Conservation (phyloP, 31 red algal species). For the Odonthalia washingtoniensis region DNA sequence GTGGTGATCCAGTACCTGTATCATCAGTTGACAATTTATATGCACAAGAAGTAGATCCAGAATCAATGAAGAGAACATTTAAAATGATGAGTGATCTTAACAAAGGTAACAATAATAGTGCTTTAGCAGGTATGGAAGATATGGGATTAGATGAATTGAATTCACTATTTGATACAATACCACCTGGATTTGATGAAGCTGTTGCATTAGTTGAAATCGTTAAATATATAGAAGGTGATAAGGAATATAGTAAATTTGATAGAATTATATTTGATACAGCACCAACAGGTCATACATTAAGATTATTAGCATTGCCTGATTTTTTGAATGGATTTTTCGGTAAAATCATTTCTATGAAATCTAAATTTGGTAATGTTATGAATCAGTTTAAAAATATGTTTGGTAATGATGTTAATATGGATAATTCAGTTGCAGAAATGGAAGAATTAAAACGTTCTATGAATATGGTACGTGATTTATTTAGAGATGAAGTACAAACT, state of each 20-base stretch:
- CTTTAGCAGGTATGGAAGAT: conserved; percentile 55
- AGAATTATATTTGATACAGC: conserved; percentile 93
- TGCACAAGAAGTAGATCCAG: conserved; percentile 88
- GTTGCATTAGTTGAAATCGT: conserved; percentile 88
- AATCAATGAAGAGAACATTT: conserved; percentile 68
- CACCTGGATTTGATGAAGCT: conserved; percentile 93
- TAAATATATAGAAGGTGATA: conserved; percentile 66
- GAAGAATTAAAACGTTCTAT: conserved; percentile 92
- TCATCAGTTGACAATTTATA: conserved; percentile 84
- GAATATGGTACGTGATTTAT: conserved; percentile 88
- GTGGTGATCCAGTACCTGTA: conserved; percentile 71
- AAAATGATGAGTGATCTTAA: conserved; percentile 64
- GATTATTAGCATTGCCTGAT: conserved; percentile 87
- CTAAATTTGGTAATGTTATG: conserved; percentile 84
- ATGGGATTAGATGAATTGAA: conserved; percentile 71
- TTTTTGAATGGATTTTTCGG: conserved; percentile 93
- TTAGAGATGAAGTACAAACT: conserved; percentile 90
- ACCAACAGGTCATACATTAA: conserved; percentile 94
- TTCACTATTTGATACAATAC: conserved; percentile 71
- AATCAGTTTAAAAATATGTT: conserved; percentile 88
- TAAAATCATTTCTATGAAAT: conserved; percentile 83
- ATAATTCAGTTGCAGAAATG: conserved; percentile 75
- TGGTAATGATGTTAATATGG: conserved; percentile 47
- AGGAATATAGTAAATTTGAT: conserved; percentile 79
- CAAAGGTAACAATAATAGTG: conserved; percentile 28